Evolutionary conservation across 2,329 filamentous ascomycete genomes (phyloP).

Genomic region (Aspergillus flavus): DNA sequence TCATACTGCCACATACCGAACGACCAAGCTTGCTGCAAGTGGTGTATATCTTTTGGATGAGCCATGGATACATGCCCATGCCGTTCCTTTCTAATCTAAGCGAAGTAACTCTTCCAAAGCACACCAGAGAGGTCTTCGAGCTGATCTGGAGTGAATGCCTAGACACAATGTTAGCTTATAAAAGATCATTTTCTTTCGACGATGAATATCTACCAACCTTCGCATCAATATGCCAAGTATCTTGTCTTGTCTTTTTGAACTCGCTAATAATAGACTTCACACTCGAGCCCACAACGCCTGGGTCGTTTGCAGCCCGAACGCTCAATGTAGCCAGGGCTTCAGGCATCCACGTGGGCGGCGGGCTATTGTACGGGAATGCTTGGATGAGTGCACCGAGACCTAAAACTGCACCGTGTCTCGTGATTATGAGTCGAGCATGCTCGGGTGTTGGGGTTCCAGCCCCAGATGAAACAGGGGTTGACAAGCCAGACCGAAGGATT

Average conservation of each 20-base stretch:
- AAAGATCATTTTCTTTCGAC: not conserved
- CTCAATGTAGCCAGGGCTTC: constrained; percentile 86
- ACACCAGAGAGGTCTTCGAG: constrained; percentile 94
- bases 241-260: constrained; percentile 99
- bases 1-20: not conserved
- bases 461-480: constrained; percentile 47
- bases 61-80: not conserved
- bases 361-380: constrained; percentile 93
- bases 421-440: constrained; percentile 73
- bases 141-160: constrained; percentile 87
- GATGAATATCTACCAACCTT: constrained; percentile 66
- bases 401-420: constrained; percentile 85
- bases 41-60: not conserved
- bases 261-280: constrained; percentile 93
- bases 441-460: constrained; percentile 54
- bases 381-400: constrained; percentile 89
- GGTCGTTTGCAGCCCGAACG: constrained; percentile 80
- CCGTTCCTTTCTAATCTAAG: constrained; percentile 51
- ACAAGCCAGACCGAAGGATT: constrained; percentile 37
- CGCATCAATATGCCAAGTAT: constrained; percentile 97
- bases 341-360: constrained; percentile 91
- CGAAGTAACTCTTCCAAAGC: constrained; percentile 99
- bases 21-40: not conserved
- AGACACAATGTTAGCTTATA: constrained; percentile 8
- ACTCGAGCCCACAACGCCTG: constrained; percentile 90